These are phyloP conservation scores for Plectosphaerella cucumerina DNA, from an alignment of 2,329 filamentous ascomycete species.

Conservation along the genomic window DNA sequence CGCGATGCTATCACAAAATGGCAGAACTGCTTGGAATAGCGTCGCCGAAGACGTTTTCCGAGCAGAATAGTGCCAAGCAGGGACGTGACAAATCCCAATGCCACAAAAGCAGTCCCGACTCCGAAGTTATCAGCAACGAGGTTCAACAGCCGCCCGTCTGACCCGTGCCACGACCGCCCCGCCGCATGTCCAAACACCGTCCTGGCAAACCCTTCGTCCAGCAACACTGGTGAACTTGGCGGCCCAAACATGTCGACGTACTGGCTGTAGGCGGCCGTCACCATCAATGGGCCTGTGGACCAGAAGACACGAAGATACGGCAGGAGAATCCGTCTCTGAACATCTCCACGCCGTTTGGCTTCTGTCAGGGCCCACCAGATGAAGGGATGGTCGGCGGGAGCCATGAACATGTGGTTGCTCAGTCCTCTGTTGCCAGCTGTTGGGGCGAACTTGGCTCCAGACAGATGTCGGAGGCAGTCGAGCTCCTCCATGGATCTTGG, in stretches of 20 bases:
- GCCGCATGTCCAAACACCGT: slow-evolving; percentile 14
- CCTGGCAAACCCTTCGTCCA: slow-evolving; percentile 10
- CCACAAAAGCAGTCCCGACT: background rate
- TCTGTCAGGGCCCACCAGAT: slow-evolving; percentile 15
- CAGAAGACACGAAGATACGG: slow-evolving; percentile 19
- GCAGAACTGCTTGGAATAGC: too few relatives aligned
- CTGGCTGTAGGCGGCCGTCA: slow-evolving; percentile 13
- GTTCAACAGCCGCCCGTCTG: slow-evolving; percentile 15
- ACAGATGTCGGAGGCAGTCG: slow-evolving; percentile 12
- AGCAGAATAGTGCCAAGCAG: too few relatives aligned
- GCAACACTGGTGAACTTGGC: slow-evolving; percentile 5
- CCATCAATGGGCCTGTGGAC: slow-evolving; percentile 19
- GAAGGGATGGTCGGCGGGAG: slow-evolving; percentile 10
- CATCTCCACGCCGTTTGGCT: slow-evolving; percentile 13
- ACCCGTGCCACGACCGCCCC: slow-evolving; percentile 17
- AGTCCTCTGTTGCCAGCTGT: slow-evolving; percentile 8
- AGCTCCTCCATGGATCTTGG: slow-evolving; percentile 9
- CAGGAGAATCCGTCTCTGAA: slow-evolving; percentile 11
- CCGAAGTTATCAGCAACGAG: slow-evolving; percentile 13
- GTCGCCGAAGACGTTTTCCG: too few relatives aligned
- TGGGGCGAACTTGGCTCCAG: slow-evolving; percentile 11
- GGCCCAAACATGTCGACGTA: slow-evolving; percentile 11
- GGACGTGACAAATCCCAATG: too few relatives aligned
- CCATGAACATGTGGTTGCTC: slow-evolving; percentile 22
- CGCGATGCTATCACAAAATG: too few relatives aligned